Percentiles rank a stretch among this genome's conserved stretches.
Evolutionary conservation across 2,329 filamentous ascomycete species (phyloP).

Genomic region (Monosporascus cannonballus): DNA sequence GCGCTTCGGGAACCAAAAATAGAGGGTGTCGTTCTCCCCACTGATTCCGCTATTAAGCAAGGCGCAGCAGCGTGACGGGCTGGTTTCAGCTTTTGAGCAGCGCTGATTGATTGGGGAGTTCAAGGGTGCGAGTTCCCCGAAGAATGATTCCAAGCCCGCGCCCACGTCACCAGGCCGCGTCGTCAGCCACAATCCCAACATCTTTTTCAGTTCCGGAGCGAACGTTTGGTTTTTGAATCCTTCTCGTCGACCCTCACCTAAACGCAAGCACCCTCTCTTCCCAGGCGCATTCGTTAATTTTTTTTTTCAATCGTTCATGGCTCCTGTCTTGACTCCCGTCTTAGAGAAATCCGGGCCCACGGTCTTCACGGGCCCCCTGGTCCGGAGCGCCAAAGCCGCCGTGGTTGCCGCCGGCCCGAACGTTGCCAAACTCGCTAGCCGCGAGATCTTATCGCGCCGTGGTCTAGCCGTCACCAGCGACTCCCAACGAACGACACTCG

Average conservation of each 20-base stretch:
- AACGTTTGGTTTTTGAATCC: not conserved
- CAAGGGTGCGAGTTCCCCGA: not conserved
- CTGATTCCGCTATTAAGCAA: not conserved
- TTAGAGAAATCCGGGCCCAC: constrained; percentile 12
- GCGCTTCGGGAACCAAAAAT: constrained; percentile 10
- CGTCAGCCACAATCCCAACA: not conserved
- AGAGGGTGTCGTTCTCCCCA: not conserved
- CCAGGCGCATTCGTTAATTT: not conserved
- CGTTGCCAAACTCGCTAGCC: constrained; percentile 16
- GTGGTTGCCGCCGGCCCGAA: constrained; percentile 19
- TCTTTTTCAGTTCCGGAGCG: not conserved
- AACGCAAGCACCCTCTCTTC: not conserved
- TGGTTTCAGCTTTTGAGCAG: not conserved
- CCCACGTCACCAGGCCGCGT: not conserved
- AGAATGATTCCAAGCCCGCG: not conserved
- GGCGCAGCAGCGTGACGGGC: not conserved
- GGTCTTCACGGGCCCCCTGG: constrained; percentile 14
- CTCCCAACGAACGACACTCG: constrained; percentile 65
- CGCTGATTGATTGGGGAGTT: too few relatives aligned
- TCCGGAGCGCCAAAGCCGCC: constrained; percentile 20
- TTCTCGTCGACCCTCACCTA: not conserved
- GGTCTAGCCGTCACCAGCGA: constrained; percentile 54
- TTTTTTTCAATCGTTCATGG: constrained; percentile 14
- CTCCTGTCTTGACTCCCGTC: constrained; percentile 22
- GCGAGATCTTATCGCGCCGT: constrained; percentile 37